Evolutionary conservation across 164 flowering plant species (phyloP), one percentile per base, ranked within the genome.

Genomic region (Vitis rotundifolia): DNA sequence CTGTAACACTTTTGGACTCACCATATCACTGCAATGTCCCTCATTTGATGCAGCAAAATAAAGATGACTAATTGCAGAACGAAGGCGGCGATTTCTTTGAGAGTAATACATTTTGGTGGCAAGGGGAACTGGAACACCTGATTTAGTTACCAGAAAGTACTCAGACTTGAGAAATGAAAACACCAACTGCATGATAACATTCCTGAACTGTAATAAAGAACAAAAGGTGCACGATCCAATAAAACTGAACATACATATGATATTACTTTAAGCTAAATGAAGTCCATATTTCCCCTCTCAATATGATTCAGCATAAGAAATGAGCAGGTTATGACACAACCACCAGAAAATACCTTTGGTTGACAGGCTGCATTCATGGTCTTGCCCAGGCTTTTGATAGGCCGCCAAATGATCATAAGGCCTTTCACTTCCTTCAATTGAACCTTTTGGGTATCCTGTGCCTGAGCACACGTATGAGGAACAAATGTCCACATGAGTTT

Each of bases 101-200:
- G 86, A 86, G 80, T 85, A 86, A 71, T 87, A 90, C 29, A 87
- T 78, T 76, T 89, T 90, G 68, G 92, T 89, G 64, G 92, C 92
- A 74, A 92, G 92, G 12, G 98, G 98, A 61, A 69, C 79, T 54
- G 96, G 92, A 68, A 73, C 60, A 87, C 72, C 94, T 90, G 86
- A 66, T 63, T 58, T 15, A 57, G 53, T 62, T 9, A 57, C 48
- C 29, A 58, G 44, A 59, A 52, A 31, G 53, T 19, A 55, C 13
- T 14, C 49, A 48, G 63, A 58, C 28, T 9, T 11, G 44, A 65
- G 11, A 66, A 69, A 60, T n/a, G 44, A 64, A 47, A 64, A 53
- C 8, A 51, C 6, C 28, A 55, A 12, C 15, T 31, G 11, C 5
- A 49, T 11, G 48, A 51, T 58, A 64, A 59, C 49, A 26, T 19